Conservation (phyloP, 768 basidiomycete genomes). For the Calocera cornea region DNA sequence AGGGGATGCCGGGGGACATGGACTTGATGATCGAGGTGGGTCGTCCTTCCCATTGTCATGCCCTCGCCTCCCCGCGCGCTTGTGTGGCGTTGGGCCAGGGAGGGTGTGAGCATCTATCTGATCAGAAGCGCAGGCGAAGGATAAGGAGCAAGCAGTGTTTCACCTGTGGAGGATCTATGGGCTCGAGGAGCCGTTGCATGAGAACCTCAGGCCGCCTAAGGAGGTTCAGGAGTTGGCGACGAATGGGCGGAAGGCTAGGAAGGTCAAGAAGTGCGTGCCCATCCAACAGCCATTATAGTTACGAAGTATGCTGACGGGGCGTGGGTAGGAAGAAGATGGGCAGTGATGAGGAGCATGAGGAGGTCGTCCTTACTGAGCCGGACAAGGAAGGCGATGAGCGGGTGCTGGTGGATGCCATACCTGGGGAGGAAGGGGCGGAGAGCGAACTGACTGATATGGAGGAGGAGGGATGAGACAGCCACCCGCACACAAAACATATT, state of each 20-base stretch:
- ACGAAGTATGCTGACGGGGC: neutral
- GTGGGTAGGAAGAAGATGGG: neutral
- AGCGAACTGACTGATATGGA: slow-evolving; percentile 1
- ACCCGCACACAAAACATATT: too few relatives aligned
- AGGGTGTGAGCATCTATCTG: too few relatives aligned
- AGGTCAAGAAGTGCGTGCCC: slow-evolving; percentile 21
- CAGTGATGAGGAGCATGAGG: neutral
- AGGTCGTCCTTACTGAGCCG: neutral
- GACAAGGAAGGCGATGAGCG: slow-evolving; percentile 4
- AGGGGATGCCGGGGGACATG: slow-evolving; percentile 52
- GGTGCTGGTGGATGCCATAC: neutral
- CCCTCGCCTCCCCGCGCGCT: too few relatives aligned
- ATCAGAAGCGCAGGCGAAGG: too few relatives aligned
- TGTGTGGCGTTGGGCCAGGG: too few relatives aligned
- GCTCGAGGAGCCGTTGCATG: slow-evolving; percentile 47
- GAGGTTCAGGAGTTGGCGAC: slow-evolving; percentile 31
- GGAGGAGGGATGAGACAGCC: too few relatives aligned
- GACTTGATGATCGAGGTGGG: slow-evolving; percentile 92
- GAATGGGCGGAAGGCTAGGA: slow-evolving; percentile 33
- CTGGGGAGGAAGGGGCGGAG: slow-evolving; percentile 3
- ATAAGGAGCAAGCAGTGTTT: slow-evolving; percentile 87
- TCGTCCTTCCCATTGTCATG: too few relatives aligned
- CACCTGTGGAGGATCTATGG: slow-evolving; percentile 68
- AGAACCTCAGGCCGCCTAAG: slow-evolving; percentile 32
- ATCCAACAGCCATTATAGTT: too few relatives aligned